These are phyloP conservation scores for Talaromyces sp. DNA, from an alignment of 2,329 filamentous ascomycete species.

Conservation along the genomic window DNA sequence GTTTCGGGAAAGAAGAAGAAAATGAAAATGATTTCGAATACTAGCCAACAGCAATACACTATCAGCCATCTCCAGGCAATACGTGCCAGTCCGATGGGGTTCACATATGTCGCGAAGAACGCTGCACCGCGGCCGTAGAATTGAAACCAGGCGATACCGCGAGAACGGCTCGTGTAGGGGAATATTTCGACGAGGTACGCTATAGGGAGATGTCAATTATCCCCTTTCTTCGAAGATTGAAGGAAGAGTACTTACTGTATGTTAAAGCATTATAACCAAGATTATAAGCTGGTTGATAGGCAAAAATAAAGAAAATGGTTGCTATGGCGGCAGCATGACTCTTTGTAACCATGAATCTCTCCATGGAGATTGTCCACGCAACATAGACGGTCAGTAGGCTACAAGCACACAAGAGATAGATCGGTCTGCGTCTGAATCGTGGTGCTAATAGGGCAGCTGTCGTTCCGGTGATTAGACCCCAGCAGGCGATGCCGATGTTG, in stretches of 20 bases:
- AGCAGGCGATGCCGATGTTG: conserved; percentile 39
- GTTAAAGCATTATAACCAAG: conserved; percentile 64
- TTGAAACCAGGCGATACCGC: conserved; percentile 58
- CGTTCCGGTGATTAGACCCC: conserved; percentile 40
- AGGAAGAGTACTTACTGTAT: not conserved
- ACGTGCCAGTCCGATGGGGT: conserved; percentile 44
- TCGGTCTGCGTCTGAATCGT: conserved; percentile 43
- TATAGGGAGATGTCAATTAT: conserved; percentile 31
- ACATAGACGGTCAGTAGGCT: conserved; percentile 54
- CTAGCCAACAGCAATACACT: conserved; percentile 44
- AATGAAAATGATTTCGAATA: conserved; percentile 41
- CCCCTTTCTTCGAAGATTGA: not conserved
- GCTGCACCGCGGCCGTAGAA: conserved; percentile 51
- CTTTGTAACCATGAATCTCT: conserved; percentile 31
- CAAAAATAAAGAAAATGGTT: conserved; percentile 58
- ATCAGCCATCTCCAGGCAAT: conserved; percentile 46
- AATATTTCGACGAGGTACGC: conserved; percentile 53
- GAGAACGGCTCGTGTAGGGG: conserved; percentile 56
- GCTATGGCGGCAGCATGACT: conserved; percentile 39
- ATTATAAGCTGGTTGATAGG: conserved; percentile 60
- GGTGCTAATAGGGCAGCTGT: conserved; percentile 39
- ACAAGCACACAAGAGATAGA: conserved; percentile 49
- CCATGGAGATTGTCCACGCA: conserved; percentile 52
- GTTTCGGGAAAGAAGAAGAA: conserved; percentile 49
- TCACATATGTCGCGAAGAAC: conserved; percentile 51